Conservation (phyloP, 352 stramenopile species). For the Pythium coloratum region DNA sequence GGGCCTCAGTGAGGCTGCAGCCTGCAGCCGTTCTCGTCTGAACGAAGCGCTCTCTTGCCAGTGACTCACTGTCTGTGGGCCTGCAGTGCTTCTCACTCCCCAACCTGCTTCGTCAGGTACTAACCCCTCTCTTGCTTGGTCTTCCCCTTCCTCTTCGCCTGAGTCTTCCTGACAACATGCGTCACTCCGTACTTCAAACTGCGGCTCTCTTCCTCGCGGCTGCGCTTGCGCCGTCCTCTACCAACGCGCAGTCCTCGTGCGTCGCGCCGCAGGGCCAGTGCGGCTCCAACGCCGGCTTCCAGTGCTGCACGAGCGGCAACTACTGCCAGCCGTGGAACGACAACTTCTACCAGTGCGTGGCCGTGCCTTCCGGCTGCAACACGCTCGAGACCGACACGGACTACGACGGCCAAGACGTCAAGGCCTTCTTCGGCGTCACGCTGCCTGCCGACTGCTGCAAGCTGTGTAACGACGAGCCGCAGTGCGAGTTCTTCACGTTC, state of each 20-base stretch:
- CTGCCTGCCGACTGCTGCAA: constrained; percentile 36
- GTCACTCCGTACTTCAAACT: neutral
- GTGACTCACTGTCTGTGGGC: too few relatives aligned
- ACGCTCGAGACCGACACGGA: constrained; percentile 24
- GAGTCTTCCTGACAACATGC: neutral
- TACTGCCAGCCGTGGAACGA: constrained; percentile 21
- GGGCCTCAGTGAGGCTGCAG: too few relatives aligned
- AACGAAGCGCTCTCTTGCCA: too few relatives aligned
- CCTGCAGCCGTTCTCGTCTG: too few relatives aligned
- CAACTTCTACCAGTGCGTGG: constrained; percentile 14
- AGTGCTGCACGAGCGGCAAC: constrained; percentile 13
- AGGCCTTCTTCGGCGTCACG: neutral
- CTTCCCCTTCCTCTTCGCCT: too few relatives aligned
- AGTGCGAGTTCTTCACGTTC: constrained; percentile 54
- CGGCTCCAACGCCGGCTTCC: constrained; percentile 4
- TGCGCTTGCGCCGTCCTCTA: neutral
- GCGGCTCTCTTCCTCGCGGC: neutral
- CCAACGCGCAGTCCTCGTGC: constrained; percentile 13
- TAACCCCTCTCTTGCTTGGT: neutral
- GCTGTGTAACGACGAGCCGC: constrained; percentile 33
- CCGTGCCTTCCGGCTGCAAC: constrained; percentile 7
- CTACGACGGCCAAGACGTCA: neutral
- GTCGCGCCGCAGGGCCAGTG: neutral
- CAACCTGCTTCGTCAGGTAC: neutral
- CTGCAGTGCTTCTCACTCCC: neutral